phyloP scores from a whole-genome alignment of 2,329 filamentous ascomycete genomes.

The Pyrenochaeta sp. region DNA sequence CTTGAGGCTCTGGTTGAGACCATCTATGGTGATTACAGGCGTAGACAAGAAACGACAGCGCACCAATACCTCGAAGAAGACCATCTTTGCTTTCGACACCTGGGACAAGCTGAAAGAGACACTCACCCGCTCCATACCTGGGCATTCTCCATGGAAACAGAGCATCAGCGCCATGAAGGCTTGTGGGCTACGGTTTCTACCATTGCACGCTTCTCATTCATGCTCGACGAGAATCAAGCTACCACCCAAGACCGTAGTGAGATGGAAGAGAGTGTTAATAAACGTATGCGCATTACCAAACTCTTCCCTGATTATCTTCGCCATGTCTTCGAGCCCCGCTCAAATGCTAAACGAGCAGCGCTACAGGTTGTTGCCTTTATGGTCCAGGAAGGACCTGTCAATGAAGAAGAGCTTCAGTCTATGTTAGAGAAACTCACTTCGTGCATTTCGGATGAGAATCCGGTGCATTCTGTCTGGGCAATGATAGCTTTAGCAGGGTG shows the following conservation, averaged over 20 bases:
- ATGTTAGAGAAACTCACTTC: constrained; percentile 67
- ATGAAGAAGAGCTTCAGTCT: constrained; percentile 62
- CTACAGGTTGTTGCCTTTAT: constrained; percentile 65
- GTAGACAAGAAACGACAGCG: constrained; percentile 65
- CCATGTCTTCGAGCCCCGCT: constrained; percentile 44
- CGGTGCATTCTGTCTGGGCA: constrained; percentile 74
- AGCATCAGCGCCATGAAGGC: constrained; percentile 37
- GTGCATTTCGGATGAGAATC: constrained; percentile 74
- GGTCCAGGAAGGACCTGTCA: constrained; percentile 48
- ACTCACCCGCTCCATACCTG: constrained; percentile 38
- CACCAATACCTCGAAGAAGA: constrained; percentile 71
- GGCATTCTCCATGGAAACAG: constrained; percentile 46
- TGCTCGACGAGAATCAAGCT: constrained; percentile 40
- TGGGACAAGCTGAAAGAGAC: constrained; percentile 43
- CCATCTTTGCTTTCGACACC: constrained; percentile 67
- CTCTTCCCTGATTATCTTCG: constrained; percentile 53
- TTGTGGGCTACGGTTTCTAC: constrained; percentile 50
- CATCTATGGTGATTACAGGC: constrained; percentile 81
- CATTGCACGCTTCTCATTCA: constrained; percentile 50
- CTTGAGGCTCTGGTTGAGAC: constrained; percentile 74
- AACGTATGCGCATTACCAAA: constrained; percentile 50
- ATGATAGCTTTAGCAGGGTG: constrained; percentile 84
- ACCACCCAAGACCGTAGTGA: constrained; percentile 25
- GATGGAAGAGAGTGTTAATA: constrained; percentile 35
- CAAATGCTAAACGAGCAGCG: constrained; percentile 56